These are phyloP conservation scores for Lyophyllum decastes DNA, from an alignment of 768 basidiomycete genomes.

Conservation along the genomic window DNA sequence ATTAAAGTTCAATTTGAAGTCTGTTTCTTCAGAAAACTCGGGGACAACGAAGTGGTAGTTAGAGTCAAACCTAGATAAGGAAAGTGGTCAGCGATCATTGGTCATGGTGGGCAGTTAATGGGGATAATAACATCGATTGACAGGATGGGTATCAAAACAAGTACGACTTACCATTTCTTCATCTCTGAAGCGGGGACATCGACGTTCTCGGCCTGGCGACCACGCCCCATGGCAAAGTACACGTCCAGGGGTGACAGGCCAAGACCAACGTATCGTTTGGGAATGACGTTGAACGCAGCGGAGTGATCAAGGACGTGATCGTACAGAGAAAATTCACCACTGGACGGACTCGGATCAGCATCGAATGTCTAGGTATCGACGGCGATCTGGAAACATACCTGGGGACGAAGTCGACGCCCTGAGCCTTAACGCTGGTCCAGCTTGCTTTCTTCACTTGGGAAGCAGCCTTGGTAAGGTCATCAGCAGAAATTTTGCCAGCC, in stretches of 20 bases:
- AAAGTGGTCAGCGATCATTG: conserved; percentile 6
- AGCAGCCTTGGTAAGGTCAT: conserved; percentile 85
- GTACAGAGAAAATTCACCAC: conserved; percentile 98
- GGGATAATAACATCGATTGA: conserved; percentile 3
- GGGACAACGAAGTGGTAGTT: conserved; percentile 99
- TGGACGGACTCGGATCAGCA: conserved; percentile 34
- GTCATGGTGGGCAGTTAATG: neutral
- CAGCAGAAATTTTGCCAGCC: conserved; percentile 87
- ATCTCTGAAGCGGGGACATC: conserved; percentile 98
- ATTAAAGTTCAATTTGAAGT: conserved; percentile 96
- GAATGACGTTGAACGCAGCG: conserved; percentile 94
- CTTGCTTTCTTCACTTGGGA: conserved; percentile 85
- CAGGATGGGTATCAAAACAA: conserved; percentile 2
- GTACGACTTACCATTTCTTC: conserved; percentile 90
- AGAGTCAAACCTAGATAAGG: conserved; percentile 81
- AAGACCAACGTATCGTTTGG: conserved; percentile 87
- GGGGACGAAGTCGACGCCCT: conserved; percentile 88
- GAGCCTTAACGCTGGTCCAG: conserved; percentile 85
- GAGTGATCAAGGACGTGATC: conserved; percentile 99
- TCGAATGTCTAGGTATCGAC: conserved; percentile 17
- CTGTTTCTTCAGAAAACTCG: conserved; percentile 85
- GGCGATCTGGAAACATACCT: conserved; percentile 55
- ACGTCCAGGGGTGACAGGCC: conserved; percentile 89
- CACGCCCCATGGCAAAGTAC: conserved; percentile 99
- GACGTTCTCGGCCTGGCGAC: conserved; percentile 90